Conservation (phyloP, 306 rosid genomes). For the Mucuna pruriens region DNA sequence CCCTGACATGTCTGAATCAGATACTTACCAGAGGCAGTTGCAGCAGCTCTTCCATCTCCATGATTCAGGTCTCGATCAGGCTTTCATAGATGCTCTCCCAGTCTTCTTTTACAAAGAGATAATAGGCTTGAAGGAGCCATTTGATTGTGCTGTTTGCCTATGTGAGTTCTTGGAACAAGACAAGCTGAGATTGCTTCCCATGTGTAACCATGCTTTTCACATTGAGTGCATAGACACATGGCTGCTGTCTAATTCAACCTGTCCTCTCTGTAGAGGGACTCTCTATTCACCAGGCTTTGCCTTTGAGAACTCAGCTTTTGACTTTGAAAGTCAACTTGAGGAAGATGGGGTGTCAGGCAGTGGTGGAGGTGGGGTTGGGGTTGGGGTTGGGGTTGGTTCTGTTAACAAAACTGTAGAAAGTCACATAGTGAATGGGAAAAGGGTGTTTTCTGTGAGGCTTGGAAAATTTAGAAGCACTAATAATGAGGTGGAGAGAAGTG, state of each 20-base stretch:
- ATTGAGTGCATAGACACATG: conserved; percentile 92
- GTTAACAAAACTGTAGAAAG: conserved; percentile 60
- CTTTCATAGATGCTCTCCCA: conserved; percentile 92
- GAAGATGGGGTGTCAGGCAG: conserved; percentile 58
- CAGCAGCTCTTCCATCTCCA: conserved; percentile 96
- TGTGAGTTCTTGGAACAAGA: conserved; percentile 87
- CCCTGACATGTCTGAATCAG: conserved; percentile 71
- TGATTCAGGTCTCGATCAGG: conserved; percentile 92
- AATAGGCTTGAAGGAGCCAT: conserved; percentile 75
- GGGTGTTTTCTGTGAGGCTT: conserved; percentile 84
- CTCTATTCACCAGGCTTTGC: conserved; percentile 67
- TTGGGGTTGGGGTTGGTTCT: conserved; percentile 41
- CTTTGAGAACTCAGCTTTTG: conserved; percentile 61
- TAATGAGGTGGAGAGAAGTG: conserved; percentile 42
- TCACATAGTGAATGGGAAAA: conserved; percentile 61
- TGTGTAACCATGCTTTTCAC: conserved; percentile 94
- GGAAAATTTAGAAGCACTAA: conserved; percentile 78
- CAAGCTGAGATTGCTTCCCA: conserved; percentile 78
- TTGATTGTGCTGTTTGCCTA: conserved; percentile 95
- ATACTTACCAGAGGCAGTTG: conserved; percentile 81
- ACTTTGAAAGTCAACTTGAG: conserved; percentile 61
- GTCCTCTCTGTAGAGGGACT: conserved; percentile 93
- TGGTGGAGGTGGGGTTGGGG: conserved; percentile 41
- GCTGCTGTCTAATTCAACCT: conserved; percentile 89
- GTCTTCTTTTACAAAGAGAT: conserved; percentile 79